A percentile compares a stretch with the other conserved stretches of the same genome.
phyloP scores from a whole-genome alignment of 768 basidiomycete genomes.

The Mycena kentingensis region DNA sequence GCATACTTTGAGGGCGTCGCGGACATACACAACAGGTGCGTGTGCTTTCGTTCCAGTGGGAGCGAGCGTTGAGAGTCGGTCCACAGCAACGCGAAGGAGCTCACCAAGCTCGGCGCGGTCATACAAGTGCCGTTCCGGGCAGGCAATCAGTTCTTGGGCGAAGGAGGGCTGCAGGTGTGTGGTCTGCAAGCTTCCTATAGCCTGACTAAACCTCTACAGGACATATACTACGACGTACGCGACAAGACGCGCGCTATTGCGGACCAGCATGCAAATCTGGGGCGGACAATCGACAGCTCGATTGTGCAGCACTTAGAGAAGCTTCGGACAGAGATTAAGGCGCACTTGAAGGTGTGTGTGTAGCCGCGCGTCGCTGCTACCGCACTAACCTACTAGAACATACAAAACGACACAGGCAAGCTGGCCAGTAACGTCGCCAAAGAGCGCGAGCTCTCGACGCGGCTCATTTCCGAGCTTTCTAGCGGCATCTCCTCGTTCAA shows the following conservation, averaged over 20 bases:
- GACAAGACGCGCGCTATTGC: constrained; percentile 93
- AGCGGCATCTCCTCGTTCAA: constrained; percentile 88
- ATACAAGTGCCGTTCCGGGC: constrained; percentile 96
- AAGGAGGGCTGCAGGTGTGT: constrained; percentile 85
- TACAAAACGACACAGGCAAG: constrained; percentile 92
- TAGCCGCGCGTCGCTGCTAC: neutral
- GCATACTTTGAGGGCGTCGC: constrained; percentile 81
- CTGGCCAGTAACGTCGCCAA: constrained; percentile 89
- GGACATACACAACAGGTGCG: constrained; percentile 94
- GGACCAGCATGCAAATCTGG: constrained; percentile 95
- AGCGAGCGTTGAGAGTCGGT: no score
- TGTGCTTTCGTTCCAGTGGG: no score
- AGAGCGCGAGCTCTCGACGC: constrained; percentile 87
- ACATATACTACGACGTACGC: constrained; percentile 88
- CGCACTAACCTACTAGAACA: constrained; percentile 52
- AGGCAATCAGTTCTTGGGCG: constrained; percentile 98
- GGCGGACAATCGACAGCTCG: constrained; percentile 92
- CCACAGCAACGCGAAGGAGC: constrained; percentile 91
- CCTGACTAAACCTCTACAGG: constrained; percentile 44
- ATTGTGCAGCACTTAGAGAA: constrained; percentile 98
- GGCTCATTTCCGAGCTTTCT: constrained; percentile 83
- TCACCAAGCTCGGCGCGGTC: constrained; percentile 90
- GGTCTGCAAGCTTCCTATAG: neutral
- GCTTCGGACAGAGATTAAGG: constrained; percentile 92
- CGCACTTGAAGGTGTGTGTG: constrained; percentile 82